Base-by-base conservation (phyloP, 2,329 filamentous ascomycete genomes). In the Cytospora schulzeri region DNA sequence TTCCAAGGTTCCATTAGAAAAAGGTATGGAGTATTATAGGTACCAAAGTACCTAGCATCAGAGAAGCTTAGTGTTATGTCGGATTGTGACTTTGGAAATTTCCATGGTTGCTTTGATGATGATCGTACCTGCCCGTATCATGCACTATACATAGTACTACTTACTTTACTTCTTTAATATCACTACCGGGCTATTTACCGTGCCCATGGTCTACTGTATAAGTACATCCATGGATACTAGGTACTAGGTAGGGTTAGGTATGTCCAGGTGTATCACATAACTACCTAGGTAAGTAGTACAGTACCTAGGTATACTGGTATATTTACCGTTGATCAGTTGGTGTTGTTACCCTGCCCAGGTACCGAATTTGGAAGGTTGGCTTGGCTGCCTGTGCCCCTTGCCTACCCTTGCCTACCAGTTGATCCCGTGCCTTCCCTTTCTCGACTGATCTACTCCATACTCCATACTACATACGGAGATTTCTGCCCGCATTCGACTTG, bases 341-440 rank as follows among this genome's bases (percentile, higher is more conserved):
- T n/a, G 33, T 4, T 35, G 33, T 15, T 35, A 35, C 33, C 12
- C n/a, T 24, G 11, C 45, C 45, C 9, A 48, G 45, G n/a, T 48
- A 22, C n/a, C 45, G 19, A 3, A 24, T 22, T 24, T 12, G n/a
- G 11, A 24, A 48, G 45, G 45, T 24, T 22, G 41, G 19, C n/a
- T 24, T 22, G 41, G 19, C n/a, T 45, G 19, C 38, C 41, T n/a
- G 9, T 15, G 33, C 33, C 33, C 33, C 33, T 41, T 41, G 19
- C 38, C 38, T 8, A 41, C 17, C 38, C 38, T 35, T 41, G 35
- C 38, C 38, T 41, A 24, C 41, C 3, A 19, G 4, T 48, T 48
- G 45, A 48, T 48, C 45, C n/a, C 45, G n/a, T 48, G n/a, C 45
- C 45, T 48, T 48, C 45, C 45, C 45, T 48, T 48, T n/a, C 11